phyloP scores from a whole-genome alignment of 2,329 filamentous ascomycete genomes.

The Sporothrix euskadiensis region DNA sequence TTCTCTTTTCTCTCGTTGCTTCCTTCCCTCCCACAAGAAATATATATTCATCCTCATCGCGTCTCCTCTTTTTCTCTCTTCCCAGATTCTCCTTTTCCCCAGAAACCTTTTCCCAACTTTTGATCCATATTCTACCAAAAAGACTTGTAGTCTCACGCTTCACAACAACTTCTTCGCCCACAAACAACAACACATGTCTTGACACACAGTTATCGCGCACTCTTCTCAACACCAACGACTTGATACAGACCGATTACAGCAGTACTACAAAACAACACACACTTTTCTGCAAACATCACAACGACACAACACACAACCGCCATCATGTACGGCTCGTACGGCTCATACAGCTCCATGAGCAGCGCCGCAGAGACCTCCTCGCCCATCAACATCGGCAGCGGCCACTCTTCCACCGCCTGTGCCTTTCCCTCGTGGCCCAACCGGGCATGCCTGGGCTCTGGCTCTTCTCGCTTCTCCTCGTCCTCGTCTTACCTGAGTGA shows the following conservation, averaged over 20 bases:
- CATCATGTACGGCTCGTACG: slow-evolving; percentile 53
- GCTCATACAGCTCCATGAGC: slow-evolving; percentile 54
- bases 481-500: slow-evolving; percentile 61
- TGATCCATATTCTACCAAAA: neutral
- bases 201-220: slow-evolving; percentile 7
- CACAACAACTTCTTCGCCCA: slow-evolving; percentile 1
- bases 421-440: slow-evolving; percentile 62
- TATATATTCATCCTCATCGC: slow-evolving; percentile 23
- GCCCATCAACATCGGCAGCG: slow-evolving; percentile 51
- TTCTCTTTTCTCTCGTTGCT: neutral
- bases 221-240: slow-evolving; percentile 4
- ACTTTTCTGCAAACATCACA: neutral
- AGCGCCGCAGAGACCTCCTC: slow-evolving; percentile 40
- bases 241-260: slow-evolving; percentile 27
- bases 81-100: slow-evolving; percentile 9
- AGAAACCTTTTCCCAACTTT: slow-evolving; percentile 14
- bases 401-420: slow-evolving; percentile 45
- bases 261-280: slow-evolving; percentile 31
- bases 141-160: neutral
- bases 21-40: slow-evolving; percentile 14
- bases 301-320: slow-evolving; percentile 26
- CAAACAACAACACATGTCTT: slow-evolving; percentile 22
- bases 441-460: slow-evolving; percentile 50
- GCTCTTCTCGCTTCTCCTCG: slow-evolving; percentile 29
- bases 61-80: slow-evolving; percentile 17